A percentile compares a stretch with the other conserved stretches of the same genome.
These are phyloP conservation scores for Mycena filopes DNA, from an alignment of 768 basidiomycete species.

Conservation along the genomic window DNA sequence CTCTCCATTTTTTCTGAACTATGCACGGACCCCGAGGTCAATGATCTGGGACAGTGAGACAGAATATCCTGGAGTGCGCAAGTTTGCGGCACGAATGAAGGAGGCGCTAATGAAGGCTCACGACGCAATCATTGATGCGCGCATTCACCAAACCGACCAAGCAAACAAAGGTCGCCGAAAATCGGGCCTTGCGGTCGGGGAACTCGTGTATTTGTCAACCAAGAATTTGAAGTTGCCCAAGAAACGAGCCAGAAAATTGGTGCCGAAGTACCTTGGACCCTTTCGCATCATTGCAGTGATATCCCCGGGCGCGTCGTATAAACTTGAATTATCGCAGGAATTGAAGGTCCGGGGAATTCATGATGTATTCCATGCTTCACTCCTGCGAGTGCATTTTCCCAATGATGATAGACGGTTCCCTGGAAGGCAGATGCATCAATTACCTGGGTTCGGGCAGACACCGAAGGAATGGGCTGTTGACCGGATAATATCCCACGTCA, in stretches of 20 bases:
- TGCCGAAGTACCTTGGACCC: constrained; percentile 31
- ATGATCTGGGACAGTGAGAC: constrained; percentile 28
- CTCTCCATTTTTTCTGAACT: too few relatives aligned
- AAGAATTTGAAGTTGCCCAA: constrained; percentile 31
- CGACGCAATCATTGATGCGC: constrained; percentile 42
- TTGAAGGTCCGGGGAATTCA: constrained; percentile 21
- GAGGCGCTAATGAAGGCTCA: constrained; percentile 39
- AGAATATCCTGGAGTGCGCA: constrained; percentile 8
- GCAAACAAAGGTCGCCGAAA: constrained; percentile 34
- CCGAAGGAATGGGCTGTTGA: constrained; percentile 21
- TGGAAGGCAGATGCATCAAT: constrained; percentile 20
- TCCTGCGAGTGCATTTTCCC: constrained; percentile 33
- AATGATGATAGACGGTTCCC: constrained; percentile 44
- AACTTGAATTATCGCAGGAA: constrained; percentile 37
- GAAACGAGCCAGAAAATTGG: constrained; percentile 26
- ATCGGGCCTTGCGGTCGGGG: constrained; percentile 28
- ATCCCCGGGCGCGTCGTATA: constrained; percentile 34
- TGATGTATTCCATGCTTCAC: constrained; percentile 43
- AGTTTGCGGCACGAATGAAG: constrained; percentile 36
- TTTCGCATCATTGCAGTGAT: constrained; percentile 10
- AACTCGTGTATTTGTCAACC: constrained; percentile 24
- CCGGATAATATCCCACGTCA: constrained; percentile 1
- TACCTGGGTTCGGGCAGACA: constrained; percentile 34
- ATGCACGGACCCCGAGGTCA: constrained; percentile 23
- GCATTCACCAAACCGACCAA: constrained; percentile 32